Evolutionary conservation across 805 yeast genomes (phyloP).

Genomic region (Peterozyma toletana): DNA sequence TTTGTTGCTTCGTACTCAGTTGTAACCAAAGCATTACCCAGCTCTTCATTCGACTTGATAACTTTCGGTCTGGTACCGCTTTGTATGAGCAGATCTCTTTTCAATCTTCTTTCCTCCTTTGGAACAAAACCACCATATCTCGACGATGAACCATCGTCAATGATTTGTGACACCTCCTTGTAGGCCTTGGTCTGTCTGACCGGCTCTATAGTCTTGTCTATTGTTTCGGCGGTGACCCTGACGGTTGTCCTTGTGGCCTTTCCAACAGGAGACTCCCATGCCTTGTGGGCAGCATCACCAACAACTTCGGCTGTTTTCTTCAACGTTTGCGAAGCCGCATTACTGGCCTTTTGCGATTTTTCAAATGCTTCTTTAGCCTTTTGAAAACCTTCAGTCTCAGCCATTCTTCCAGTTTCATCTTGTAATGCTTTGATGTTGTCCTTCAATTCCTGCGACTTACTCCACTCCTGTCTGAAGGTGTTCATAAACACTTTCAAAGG

Average conservation of each 20-base stretch:
- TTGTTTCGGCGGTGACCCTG: slow-evolving; percentile 71
- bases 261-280: slow-evolving; percentile 96
- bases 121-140: slow-evolving; percentile 89
- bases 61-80: slow-evolving; percentile 58
- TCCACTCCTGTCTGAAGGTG: slow-evolving; percentile 87
- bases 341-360: slow-evolving; percentile 66
- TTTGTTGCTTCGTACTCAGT: slow-evolving; percentile 76
- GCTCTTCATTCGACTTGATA: slow-evolving; percentile 71
- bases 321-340: slow-evolving; percentile 59
- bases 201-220: slow-evolving; percentile 88
- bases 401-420: slow-evolving; percentile 91
- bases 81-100: slow-evolving; percentile 58
- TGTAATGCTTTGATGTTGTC: slow-evolving; percentile 90
- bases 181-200: slow-evolving; percentile 85
- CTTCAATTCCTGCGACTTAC: slow-evolving; percentile 82
- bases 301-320: slow-evolving; percentile 90
- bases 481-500: slow-evolving; percentile 92
- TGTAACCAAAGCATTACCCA: slow-evolving; percentile 76
- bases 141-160: slow-evolving; percentile 85
- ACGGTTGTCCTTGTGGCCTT: slow-evolving; percentile 83
- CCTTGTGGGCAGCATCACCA: slow-evolving; percentile 81
- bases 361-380: slow-evolving; percentile 90
- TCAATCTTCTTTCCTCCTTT: slow-evolving; percentile 70
- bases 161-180: slow-evolving; percentile 80
- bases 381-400: slow-evolving; percentile 90